A percentile compares a stretch with the other conserved stretches of the same genome.
phyloP scores from a whole-genome alignment of 2,329 filamentous ascomycete species.

The Cladosporium sp. region DNA sequence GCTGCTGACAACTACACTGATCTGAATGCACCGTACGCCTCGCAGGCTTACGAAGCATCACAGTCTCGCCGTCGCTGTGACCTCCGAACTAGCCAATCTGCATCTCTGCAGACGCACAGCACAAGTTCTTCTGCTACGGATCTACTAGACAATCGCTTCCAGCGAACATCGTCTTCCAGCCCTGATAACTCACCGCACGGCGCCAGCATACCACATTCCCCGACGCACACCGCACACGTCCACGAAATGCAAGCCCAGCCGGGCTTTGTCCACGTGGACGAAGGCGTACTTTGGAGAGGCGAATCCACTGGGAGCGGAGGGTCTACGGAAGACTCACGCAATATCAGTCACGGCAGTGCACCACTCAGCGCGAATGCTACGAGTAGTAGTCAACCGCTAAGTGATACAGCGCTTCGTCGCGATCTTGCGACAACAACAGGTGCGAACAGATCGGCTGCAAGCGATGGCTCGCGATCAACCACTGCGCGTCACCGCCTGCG shows the following conservation, averaged over 20 bases:
- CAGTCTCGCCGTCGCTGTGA: slow-evolving; percentile 3
- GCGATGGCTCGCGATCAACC: background rate
- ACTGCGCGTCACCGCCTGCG: slow-evolving; percentile 3
- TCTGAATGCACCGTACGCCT: background rate
- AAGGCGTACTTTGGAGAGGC: no score
- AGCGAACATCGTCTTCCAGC: no score
- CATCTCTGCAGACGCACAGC: background rate
- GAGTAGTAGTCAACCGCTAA: background rate
- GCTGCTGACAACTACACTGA: background rate
- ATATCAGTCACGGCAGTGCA: background rate
- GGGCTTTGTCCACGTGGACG: background rate
- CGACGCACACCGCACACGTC: slow-evolving; percentile 21
- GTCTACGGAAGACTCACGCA: background rate
- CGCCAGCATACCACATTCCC: slow-evolving; percentile 10
- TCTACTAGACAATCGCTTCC: no score
- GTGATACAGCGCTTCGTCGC: background rate
- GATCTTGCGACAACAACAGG: background rate
- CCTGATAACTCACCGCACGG: slow-evolving; percentile 4
- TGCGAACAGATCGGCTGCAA: background rate
- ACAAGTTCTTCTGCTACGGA: background rate
- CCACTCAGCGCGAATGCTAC: background rate
- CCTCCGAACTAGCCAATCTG: background rate
- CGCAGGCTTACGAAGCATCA: background rate
- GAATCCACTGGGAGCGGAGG: no score
- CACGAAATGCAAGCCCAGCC: slow-evolving; percentile 14